Evolutionary conservation across 1,284 basidiomycete genomes (phyloP).

Genomic region (Tetrapyrgos nigripes): DNA sequence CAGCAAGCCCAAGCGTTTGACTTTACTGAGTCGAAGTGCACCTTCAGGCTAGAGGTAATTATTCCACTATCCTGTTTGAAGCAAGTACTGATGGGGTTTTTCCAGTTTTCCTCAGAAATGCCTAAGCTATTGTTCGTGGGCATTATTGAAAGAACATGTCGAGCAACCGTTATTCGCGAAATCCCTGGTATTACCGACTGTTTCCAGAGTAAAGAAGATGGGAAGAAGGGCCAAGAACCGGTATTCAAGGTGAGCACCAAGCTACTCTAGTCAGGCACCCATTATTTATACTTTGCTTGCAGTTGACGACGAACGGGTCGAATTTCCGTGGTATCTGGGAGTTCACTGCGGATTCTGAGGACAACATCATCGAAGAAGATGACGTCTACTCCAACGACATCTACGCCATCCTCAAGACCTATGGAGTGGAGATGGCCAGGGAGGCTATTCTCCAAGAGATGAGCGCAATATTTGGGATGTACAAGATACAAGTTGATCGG

Average conservation of each 20-base stretch:
- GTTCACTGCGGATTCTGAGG: constrained; percentile 70
- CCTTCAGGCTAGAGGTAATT: constrained; percentile 81
- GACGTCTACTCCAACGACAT: constrained; percentile 96
- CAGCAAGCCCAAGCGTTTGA: constrained; percentile 72
- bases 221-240: constrained; percentile 50
- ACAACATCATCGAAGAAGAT: constrained; percentile 82
- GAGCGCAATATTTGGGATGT: constrained; percentile 92
- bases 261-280: constrained; percentile 8
- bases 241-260: constrained; percentile 54
- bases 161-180: constrained; percentile 86
- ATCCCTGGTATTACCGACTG: constrained; percentile 87
- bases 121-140: constrained; percentile 94
- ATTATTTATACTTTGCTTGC: constrained; percentile 11
- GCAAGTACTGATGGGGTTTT: constrained; percentile 11
- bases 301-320: constrained; percentile 89
- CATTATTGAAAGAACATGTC: constrained; percentile 87
- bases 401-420: constrained; percentile 89
- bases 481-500: constrained; percentile 96
- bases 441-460: constrained; percentile 93
- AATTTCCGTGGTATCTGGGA: constrained; percentile 94
- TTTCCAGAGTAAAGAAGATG: constrained; percentile 71
- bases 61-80: background rate
- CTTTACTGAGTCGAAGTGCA: constrained; percentile 79
- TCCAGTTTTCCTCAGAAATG: constrained; percentile 71
- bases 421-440: constrained; percentile 98